Conservation (phyloP, 2,329 filamentous ascomycete genomes). For the Akanthomyces muscarius region DNA sequence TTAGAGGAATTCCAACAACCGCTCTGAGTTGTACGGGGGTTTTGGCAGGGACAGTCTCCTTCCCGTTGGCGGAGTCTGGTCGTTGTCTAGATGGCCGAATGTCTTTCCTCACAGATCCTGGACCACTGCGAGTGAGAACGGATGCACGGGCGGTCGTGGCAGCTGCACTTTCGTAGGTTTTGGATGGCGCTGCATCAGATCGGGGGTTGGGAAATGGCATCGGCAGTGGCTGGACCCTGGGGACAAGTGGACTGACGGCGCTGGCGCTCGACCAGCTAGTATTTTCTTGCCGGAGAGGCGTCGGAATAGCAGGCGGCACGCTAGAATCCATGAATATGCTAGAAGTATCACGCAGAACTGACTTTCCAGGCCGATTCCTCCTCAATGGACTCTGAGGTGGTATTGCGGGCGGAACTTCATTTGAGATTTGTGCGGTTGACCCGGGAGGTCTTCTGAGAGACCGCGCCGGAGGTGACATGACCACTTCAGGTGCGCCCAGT, state of each 20-base stretch:
- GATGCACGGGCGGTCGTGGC: conserved; percentile 18
- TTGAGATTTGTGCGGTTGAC: background rate
- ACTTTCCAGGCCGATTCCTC: background rate
- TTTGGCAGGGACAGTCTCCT: conserved; percentile 27
- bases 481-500: background rate
- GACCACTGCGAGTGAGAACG: conserved; percentile 29
- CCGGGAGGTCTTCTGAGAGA: conserved; percentile 2
- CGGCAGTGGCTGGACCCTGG: conserved; percentile 13
- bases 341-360: background rate
- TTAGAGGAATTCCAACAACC: conserved; percentile 45
- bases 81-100: conserved; percentile 31
- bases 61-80: conserved; percentile 22
- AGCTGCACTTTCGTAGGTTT: background rate
- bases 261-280: background rate
- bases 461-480: conserved; percentile 9
- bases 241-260: conserved; percentile 10
- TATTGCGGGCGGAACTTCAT: background rate
- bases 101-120: conserved; percentile 25
- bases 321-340: conserved; percentile 19
- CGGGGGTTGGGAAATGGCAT: conserved; percentile 2
- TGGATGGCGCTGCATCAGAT: background rate
- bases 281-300: conserved; percentile 2
- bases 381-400: background rate
- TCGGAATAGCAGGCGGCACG: conserved; percentile 17
- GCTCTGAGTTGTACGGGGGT: conserved; percentile 41